Evolutionary conservation across 768 basidiomycete species (phyloP).

Genomic region (Amanita thiersii): DNA sequence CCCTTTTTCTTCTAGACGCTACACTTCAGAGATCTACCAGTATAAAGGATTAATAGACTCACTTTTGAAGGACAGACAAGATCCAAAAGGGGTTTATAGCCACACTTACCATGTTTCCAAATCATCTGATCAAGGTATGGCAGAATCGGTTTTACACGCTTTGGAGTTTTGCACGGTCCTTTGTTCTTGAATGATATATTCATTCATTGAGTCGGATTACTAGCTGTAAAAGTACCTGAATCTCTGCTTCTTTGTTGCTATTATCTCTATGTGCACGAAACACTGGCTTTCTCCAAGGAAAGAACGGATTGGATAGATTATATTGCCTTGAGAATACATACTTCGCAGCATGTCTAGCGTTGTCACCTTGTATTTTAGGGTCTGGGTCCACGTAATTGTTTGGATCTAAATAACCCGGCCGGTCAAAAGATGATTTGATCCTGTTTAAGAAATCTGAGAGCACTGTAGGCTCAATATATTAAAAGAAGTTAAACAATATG

Average conservation of each 20-base stretch:
- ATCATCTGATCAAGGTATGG: conserved; percentile 52
- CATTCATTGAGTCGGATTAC: not conserved
- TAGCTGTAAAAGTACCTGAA: conserved; percentile 39
- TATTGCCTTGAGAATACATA: conserved; percentile 84
- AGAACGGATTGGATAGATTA: conserved; percentile 55
- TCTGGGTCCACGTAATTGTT: conserved; percentile 34
- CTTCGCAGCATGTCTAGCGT: conserved; percentile 63
- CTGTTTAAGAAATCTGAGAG: conserved; percentile 57
- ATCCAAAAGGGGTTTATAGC: conserved; percentile 58
- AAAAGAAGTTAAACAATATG: not conserved
- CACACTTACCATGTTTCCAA: conserved; percentile 60
- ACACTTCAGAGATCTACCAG: not conserved
- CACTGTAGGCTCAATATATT: conserved; percentile 3
- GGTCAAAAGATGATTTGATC: conserved; percentile 36
- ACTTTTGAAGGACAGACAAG: conserved; percentile 77
- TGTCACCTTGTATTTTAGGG: conserved; percentile 33
- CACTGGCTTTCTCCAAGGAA: conserved; percentile 18
- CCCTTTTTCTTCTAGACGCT: not conserved
- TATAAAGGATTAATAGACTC: conserved; percentile 3
- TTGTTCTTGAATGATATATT: conserved; percentile 17
- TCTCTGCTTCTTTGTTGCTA: conserved; percentile 57
- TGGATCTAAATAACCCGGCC: conserved; percentile 18
- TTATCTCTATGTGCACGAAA: conserved; percentile 47
- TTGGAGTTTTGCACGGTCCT: conserved; percentile 63
- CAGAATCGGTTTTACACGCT: conserved; percentile 52